These are phyloP conservation scores for Gnaphalium uliginosum DNA, from an alignment of 129 eudicot species.

Conservation along the genomic window DNA sequence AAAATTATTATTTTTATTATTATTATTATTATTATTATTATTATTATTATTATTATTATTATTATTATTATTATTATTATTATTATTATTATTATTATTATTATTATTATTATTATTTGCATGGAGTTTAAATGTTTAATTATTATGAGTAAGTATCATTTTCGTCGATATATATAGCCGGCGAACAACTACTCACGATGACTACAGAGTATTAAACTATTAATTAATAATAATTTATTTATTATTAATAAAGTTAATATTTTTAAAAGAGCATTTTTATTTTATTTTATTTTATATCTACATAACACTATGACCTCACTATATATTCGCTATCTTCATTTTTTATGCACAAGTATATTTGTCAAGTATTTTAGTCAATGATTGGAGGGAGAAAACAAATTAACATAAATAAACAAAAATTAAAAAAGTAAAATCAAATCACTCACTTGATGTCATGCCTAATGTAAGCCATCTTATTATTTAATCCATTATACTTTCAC, in stretches of 20 bases:
- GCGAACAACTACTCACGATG: neutral
- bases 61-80: too few species aligned
- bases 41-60: too few species aligned
- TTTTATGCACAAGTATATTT: neutral
- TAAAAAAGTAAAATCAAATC: neutral
- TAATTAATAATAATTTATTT: too few species aligned
- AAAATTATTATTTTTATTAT: too few species aligned
- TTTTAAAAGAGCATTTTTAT: too few species aligned
- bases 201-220: neutral
- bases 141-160: neutral
- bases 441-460: slow-evolving; percentile 26
- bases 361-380: neutral
- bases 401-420: neutral
- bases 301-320: neutral
- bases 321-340: neutral
- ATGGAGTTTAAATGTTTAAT: neutral
- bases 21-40: too few species aligned
- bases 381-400: neutral
- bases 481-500: slow-evolving; percentile 10
- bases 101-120: too few species aligned
- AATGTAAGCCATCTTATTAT: slow-evolving; percentile 5
- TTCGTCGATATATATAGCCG: neutral
- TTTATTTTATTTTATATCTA: too few species aligned
- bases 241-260: too few species aligned
- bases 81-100: too few species aligned